Evolutionary conservation across 129 eudicot species (phyloP), one percentile per base, ranked within the genome.

Genomic region (Apium graveolens): DNA sequence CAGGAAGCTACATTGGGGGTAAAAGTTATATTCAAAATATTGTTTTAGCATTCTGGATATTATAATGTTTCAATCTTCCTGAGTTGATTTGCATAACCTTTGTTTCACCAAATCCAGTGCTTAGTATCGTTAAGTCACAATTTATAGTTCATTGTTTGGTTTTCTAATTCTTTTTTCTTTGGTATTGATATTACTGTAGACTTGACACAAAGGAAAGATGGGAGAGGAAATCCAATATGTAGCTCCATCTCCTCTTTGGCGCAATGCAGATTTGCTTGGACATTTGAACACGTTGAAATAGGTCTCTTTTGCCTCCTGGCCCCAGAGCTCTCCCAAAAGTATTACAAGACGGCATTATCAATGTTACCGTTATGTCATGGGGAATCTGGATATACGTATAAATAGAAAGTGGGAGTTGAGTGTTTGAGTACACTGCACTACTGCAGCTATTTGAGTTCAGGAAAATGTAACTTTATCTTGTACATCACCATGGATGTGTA

Each of bases 151-250:
- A n/a, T 1, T 55, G 35, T 62, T 34, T 38, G 11, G 20, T 16
- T 46, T 20, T 60, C 8, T 32, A 20, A 35, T 76, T 69, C 31
- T 42, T 66, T 70, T n/a, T 75, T 76, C 11, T 1, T 51, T 71
- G 62, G 75, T 68, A 24, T 76, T n/a, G 44, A 60, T 29, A 74
- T 13, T 29, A 65, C 72, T 82, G 86, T 62, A 91, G 98, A 93
- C 97, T 93, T 34, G 98, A 93, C 78, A 81, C 95, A 27, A 93
- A 91, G 78, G 97, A 91, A 80, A 86, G 98, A 84, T 93, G 98
- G 98, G 98, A 93, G 77, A 88, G 98, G 85, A 93, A 91, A 79
- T 92, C 98, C 79, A 93, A 93, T 78, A 93, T 93, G 98, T 93
- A 82, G 87, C 17, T n/a, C n/a, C 24, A 46, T 39, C 41, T 11